phyloP scores from a whole-genome alignment of 257 asterid genomes.

The Penstemon newberryi region DNA sequence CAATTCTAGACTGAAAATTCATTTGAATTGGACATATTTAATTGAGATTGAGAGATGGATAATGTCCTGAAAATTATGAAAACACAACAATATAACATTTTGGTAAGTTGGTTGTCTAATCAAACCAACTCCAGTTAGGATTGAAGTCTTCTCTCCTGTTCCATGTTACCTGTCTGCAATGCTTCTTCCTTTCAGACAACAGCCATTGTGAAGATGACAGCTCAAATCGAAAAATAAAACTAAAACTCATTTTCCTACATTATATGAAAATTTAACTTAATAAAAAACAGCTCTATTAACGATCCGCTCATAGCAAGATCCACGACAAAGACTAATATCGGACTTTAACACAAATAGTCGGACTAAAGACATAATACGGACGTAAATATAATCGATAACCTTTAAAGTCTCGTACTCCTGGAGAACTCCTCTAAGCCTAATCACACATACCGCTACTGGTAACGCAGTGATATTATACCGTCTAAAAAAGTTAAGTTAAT shows the following conservation, averaged over 20 bases:
- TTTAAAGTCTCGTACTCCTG: conserved; percentile 6
- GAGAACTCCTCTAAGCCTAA: conserved; percentile 26
- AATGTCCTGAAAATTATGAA: conserved; percentile 27
- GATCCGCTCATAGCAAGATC: too few relatives aligned
- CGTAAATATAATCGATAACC: conserved; percentile 16
- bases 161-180: conserved; percentile 46
- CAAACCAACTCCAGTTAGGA: conserved; percentile 29
- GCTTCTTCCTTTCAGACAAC: conserved; percentile 43
- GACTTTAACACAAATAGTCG: too few relatives aligned
- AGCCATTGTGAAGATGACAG: conserved; percentile 30
- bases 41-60: conserved; percentile 16
- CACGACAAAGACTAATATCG: too few relatives aligned
- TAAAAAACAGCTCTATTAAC: too few relatives aligned
- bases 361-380: background rate
- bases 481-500: background rate
- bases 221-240: background rate
- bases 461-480: conserved; percentile 15
- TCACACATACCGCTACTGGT: conserved; percentile 1
- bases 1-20: too few relatives aligned
- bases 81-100: conserved; percentile 22
- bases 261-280: too few relatives aligned
- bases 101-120: conserved; percentile 42
- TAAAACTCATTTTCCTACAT: too few relatives aligned
- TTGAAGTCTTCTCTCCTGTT: conserved; percentile 25
- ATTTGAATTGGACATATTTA: background rate